phyloP scores from a whole-genome alignment of 148 eudicot genomes.

The Amaranthus hypochondriacus region DNA sequence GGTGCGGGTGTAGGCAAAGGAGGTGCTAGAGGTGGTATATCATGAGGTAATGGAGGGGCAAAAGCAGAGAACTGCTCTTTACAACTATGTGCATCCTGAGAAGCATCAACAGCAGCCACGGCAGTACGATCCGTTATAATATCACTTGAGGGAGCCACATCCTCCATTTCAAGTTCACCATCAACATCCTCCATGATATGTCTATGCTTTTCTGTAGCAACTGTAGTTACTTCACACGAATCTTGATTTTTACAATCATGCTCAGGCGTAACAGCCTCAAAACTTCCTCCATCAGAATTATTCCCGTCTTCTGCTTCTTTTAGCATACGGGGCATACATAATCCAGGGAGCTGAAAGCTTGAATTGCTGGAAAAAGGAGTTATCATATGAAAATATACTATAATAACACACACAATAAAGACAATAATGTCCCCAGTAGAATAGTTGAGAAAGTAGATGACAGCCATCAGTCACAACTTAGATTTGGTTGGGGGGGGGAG shows the following conservation, averaged over 20 bases:
- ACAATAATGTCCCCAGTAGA: background rate
- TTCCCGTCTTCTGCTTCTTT: slow-evolving; percentile 69
- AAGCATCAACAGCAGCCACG: slow-evolving; percentile 18
- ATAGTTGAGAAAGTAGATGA: too few relatives aligned
- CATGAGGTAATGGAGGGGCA: slow-evolving; percentile 51
- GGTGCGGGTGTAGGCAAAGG: slow-evolving; percentile 52
- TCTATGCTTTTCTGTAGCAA: slow-evolving; percentile 52
- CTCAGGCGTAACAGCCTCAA: slow-evolving; percentile 99
- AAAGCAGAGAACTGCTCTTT: slow-evolving; percentile 33
- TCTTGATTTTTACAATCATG: slow-evolving; percentile 47
- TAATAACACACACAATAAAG: background rate
- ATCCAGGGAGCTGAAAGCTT: slow-evolving; percentile 91
- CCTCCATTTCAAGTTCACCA: slow-evolving; percentile 99
- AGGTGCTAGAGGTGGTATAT: slow-evolving; percentile 49
- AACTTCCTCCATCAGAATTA: slow-evolving; percentile 86
- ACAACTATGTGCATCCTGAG: slow-evolving; percentile 31
- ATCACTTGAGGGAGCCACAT: slow-evolving; percentile 76
- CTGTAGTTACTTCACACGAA: slow-evolving; percentile 25
- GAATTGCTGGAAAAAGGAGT: slow-evolving; percentile 63
- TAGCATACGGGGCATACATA: slow-evolving; percentile 83
- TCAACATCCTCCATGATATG: slow-evolving; percentile 97
- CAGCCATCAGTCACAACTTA: too few relatives aligned
- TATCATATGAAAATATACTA: background rate
- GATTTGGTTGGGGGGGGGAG: too few relatives aligned
- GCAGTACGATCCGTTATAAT: slow-evolving; percentile 31